A percentile compares a stretch with the other conserved stretches of the same genome.
Conservation (phyloP, 331 rosid species). For the Dryas integrifolia region DNA sequence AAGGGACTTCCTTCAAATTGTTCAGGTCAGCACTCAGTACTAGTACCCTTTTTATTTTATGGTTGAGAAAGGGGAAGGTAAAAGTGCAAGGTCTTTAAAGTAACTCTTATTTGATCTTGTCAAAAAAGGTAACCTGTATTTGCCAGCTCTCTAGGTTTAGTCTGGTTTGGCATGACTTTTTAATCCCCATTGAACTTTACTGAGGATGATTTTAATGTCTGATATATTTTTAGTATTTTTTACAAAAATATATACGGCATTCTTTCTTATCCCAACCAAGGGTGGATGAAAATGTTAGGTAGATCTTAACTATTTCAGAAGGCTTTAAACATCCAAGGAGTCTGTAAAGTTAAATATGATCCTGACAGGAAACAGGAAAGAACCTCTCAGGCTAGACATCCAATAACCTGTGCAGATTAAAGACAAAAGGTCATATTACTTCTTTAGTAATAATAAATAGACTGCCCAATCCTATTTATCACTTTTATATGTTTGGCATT, state of each 20-base stretch:
- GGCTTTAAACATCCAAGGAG: neutral
- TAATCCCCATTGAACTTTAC: neutral
- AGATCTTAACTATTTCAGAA: neutral
- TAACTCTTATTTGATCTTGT: neutral
- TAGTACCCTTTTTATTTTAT: constrained; percentile 28
- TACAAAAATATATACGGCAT: neutral
- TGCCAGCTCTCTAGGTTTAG: neutral
- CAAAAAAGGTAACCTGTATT: neutral
- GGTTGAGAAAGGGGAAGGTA: neutral
- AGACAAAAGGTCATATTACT: too few species aligned
- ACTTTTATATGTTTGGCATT: neutral
- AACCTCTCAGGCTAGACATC: neutral
- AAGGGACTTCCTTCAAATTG: constrained; percentile 67
- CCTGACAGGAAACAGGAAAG: neutral
- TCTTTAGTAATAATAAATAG: neutral
- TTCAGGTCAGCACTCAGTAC: constrained; percentile 73
- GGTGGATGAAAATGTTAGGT: neutral
- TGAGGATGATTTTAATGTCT: neutral
- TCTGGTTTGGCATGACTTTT: neutral
- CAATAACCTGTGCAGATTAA: neutral
- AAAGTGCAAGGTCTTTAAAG: neutral
- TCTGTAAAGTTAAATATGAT: constrained; percentile 5
- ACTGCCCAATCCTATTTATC: neutral
- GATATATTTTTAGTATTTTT: neutral
- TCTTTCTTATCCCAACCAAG: neutral